A percentile compares a stretch with the other conserved stretches of the same genome.
These are phyloP conservation scores for Camellia sinensis DNA, from an alignment of 148 eudicot genomes.

Conservation along the genomic window DNA sequence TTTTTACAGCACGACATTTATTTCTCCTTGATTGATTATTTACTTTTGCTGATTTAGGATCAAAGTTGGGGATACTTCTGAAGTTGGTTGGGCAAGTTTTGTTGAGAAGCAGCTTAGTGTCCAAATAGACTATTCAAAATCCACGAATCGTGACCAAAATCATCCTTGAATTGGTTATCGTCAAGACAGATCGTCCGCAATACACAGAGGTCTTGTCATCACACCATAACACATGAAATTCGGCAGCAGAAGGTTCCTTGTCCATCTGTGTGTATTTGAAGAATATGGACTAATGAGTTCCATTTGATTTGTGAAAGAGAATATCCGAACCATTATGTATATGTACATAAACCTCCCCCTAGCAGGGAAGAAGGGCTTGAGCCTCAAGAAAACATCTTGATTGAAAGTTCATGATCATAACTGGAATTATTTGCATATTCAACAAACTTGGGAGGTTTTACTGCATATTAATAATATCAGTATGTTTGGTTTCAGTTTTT, in stretches of 20 bases:
- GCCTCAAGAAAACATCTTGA: background rate
- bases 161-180: background rate
- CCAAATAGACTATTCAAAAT: background rate
- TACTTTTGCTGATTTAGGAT: conserved; percentile 7
- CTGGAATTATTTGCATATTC: background rate
- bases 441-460: background rate
- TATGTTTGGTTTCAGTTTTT: background rate
- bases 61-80: background rate
- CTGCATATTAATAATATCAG: background rate
- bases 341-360: background rate
- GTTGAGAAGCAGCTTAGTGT: background rate
- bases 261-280: background rate
- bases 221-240: background rate
- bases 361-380: background rate
- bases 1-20: background rate
- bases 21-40: background rate
- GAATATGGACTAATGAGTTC: conserved; percentile 6
- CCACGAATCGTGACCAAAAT: background rate
- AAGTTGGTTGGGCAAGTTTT: conserved; percentile 7
- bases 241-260: background rate
- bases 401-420: background rate
- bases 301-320: background rate
- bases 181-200: background rate
- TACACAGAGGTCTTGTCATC: background rate
- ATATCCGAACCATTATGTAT: background rate